Evolutionary conservation across 371 early-diverging fungal genomes (phyloP).

Genomic region (Mucor racemosus): DNA sequence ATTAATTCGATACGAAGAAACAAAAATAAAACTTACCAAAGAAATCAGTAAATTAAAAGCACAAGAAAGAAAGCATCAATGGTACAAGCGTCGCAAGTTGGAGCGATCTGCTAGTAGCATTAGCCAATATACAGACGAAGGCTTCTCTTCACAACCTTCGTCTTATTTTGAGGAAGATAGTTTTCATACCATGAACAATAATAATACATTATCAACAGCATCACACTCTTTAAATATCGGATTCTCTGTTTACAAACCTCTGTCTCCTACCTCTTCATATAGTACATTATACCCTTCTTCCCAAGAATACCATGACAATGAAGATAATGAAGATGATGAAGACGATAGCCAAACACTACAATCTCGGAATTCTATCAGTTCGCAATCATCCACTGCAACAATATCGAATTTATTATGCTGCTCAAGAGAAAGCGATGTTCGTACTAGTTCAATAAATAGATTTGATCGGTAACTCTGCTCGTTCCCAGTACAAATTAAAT

Average conservation of each 20-base stretch:
- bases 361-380: neutral
- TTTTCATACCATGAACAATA: neutral
- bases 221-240: neutral
- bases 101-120: conserved; percentile 18
- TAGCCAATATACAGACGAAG: conserved; percentile 18
- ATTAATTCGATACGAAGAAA: conserved; percentile 24
- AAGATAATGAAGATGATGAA: neutral
- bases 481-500: too few relatives aligned
- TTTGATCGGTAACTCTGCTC: neutral
- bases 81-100: conserved; percentile 63
- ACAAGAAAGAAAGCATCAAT: conserved; percentile 69
- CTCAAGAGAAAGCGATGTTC: conserved; percentile 37
- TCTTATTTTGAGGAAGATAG: conserved; percentile 6
- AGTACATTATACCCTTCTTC: conserved; percentile 6
- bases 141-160: conserved; percentile 15
- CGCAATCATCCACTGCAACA: neutral
- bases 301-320: conserved; percentile 14
- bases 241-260: conserved; percentile 7
- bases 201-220: neutral
- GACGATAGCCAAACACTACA: neutral
- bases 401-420: conserved; percentile 3
- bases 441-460: conserved; percentile 21
- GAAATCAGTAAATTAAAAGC: conserved; percentile 57
- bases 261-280: conserved; percentile 1
- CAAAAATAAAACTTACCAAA: conserved; percentile 29